These are phyloP conservation scores for Pinguiococcus pyrenoidosus DNA, from an alignment of 108 stramenopile species.

Conservation along the genomic window DNA sequence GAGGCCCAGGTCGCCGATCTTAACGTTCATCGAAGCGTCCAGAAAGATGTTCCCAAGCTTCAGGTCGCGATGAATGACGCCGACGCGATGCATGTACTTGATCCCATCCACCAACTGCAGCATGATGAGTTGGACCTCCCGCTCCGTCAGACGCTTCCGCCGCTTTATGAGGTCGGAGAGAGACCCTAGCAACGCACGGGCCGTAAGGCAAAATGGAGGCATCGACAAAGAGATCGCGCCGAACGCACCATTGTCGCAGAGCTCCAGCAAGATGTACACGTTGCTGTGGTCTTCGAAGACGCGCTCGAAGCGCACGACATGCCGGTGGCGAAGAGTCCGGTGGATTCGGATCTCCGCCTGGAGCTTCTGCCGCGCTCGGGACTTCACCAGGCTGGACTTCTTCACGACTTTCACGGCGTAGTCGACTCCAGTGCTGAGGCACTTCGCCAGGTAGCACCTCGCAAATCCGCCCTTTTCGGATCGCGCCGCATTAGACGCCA, in stretches of 20 bases:
- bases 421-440: constrained; percentile 57
- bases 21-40: constrained; percentile 32
- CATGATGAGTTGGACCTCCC: constrained; percentile 13
- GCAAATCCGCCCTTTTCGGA: constrained; percentile 81
- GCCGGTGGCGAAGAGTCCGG: constrained; percentile 69
- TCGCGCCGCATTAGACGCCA: background rate
- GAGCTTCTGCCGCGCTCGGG: constrained; percentile 75
- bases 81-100: constrained; percentile 10
- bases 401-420: constrained; percentile 85
- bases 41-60: constrained; percentile 97
- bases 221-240: background rate
- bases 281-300: constrained; percentile 91
- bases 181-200: too few relatives aligned
- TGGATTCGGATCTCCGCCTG: constrained; percentile 97
- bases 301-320: constrained; percentile 87
- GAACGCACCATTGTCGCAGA: constrained; percentile 93
- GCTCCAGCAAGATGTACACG: constrained; percentile 93
- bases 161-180: constrained; percentile 85
- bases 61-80: constrained; percentile 25
- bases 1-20: constrained; percentile 89
- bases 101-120: constrained; percentile 16
- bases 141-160: constrained; percentile 45
- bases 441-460: constrained; percentile 68
- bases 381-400: constrained; percentile 72
- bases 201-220: background rate